Evolutionary conservation across 2,329 filamentous ascomycete genomes (phyloP).

Genomic region (Sporothrix dimorphospora): DNA sequence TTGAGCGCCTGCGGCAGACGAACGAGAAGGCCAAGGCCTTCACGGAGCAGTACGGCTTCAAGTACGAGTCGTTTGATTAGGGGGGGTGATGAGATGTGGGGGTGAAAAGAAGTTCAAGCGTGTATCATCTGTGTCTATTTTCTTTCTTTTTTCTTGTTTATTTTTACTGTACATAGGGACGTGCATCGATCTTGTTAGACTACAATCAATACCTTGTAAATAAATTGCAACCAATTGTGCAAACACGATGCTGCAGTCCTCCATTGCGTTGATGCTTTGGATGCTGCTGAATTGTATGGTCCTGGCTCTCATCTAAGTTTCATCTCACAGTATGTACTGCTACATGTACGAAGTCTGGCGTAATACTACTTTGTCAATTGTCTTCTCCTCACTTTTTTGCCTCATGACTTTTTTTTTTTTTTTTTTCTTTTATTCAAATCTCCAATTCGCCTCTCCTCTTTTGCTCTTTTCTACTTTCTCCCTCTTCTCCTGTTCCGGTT

Average conservation of each 20-base stretch:
- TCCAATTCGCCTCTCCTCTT: not conserved
- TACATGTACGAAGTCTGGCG: not conserved
- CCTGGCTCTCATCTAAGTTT: too few species aligned
- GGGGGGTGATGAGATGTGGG: not conserved
- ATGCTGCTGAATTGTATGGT: not conserved
- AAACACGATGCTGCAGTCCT: not conserved
- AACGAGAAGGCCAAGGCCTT: conserved; percentile 66
- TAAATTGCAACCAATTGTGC: not conserved
- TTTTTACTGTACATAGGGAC: not conserved
- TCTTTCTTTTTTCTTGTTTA: not conserved
- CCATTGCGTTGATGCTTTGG: too few species aligned
- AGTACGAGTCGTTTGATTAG: conserved; percentile 35
- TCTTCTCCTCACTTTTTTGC: conserved; percentile 1
- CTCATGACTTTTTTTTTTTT: not conserved
- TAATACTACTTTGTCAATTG: not conserved
- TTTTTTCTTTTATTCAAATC: not conserved
- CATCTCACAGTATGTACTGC: too few species aligned
- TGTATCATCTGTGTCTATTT: conserved; percentile 2
- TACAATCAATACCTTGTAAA: not conserved
- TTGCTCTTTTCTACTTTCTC: not conserved
- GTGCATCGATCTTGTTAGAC: conserved; percentile 6
- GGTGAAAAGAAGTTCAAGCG: not conserved
- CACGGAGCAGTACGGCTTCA: conserved; percentile 60
- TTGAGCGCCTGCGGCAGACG: conserved; percentile 66
- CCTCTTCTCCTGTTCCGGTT: not conserved